Conservation (phyloP, 2,329 filamentous ascomycete species). For the Arthrobotrys conoides region DNA sequence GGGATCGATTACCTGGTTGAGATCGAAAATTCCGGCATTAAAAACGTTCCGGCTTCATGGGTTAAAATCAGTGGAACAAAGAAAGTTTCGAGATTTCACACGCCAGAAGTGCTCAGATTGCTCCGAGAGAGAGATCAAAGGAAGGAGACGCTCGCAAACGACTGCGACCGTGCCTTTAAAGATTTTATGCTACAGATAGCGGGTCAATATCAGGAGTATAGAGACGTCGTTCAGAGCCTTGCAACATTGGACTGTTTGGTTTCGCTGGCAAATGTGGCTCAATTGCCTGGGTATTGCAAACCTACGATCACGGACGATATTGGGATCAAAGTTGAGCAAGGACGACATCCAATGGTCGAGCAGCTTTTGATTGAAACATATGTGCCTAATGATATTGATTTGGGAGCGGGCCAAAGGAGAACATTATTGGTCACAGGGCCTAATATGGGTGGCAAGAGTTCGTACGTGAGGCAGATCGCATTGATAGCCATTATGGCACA, state of each 20-base stretch:
- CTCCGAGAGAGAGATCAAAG: slow-evolving; percentile 92
- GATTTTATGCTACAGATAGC: slow-evolving; percentile 80
- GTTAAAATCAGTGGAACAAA: slow-evolving; percentile 95
- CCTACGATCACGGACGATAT: slow-evolving; percentile 78
- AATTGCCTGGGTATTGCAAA: slow-evolving; percentile 87
- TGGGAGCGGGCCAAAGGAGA: slow-evolving; percentile 77
- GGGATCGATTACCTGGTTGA: slow-evolving; percentile 94
- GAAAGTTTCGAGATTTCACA: slow-evolving; percentile 91
- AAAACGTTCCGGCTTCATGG: slow-evolving; percentile 93
- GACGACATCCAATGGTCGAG: slow-evolving; percentile 96
- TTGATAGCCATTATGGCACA: slow-evolving; percentile 94
- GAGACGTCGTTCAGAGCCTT: slow-evolving; percentile 87
- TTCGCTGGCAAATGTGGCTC: slow-evolving; percentile 85
- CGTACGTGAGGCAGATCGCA: slow-evolving; percentile 91
- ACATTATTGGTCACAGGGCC: slow-evolving; percentile 93
- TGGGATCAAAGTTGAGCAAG: slow-evolving; percentile 78
- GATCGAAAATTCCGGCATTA: slow-evolving; percentile 81
- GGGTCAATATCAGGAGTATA: slow-evolving; percentile 87
- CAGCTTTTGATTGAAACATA: slow-evolving; percentile 87
- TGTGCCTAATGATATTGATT: slow-evolving; percentile 87
- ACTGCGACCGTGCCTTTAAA: slow-evolving; percentile 86
- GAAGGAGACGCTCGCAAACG: slow-evolving; percentile 90
- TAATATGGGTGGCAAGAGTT: slow-evolving; percentile 99
- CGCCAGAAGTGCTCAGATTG: slow-evolving; percentile 86
- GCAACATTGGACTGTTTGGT: slow-evolving; percentile 90